A percentile compares a stretch with the other conserved stretches of the same genome.
These are phyloP conservation scores for Digitaria exilis DNA, from an alignment of 202 grass and related monocot genomes.

Conservation along the genomic window DNA sequence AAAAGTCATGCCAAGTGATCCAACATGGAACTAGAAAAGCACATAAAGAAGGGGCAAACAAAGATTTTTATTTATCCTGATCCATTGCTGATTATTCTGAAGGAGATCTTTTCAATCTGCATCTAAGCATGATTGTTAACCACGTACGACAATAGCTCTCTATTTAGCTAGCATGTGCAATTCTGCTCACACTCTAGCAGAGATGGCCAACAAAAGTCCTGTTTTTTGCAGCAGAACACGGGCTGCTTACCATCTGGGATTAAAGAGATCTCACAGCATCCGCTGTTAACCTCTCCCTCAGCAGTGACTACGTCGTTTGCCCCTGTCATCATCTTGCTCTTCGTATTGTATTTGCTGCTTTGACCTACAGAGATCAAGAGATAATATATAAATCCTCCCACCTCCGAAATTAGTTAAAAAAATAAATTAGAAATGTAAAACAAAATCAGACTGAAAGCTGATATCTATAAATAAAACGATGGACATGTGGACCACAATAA, in stretches of 20 bases:
- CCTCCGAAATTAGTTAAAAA: not conserved
- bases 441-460: too few species aligned
- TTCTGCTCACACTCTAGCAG: not conserved
- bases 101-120: not conserved
- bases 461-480: too few species aligned
- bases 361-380: not conserved
- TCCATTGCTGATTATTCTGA: not conserved
- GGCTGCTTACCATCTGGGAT: not conserved
- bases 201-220: not conserved
- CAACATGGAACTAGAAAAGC: not conserved
- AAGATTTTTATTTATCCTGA: not conserved
- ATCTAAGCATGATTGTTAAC: not conserved
- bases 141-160: not conserved
- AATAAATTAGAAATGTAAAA: too few species aligned
- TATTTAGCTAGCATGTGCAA: not conserved
- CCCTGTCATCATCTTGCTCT: not conserved
- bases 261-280: not conserved
- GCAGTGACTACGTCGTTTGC: not conserved
- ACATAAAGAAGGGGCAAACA: not conserved
- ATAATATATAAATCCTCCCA: not conserved
- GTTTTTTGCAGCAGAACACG: not conserved
- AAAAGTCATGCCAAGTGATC: not conserved
- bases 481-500: too few species aligned
- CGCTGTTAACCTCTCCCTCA: not conserved
- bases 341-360: not conserved